Evolutionary conservation across 331 rosid species (phyloP), one percentile per base, ranked within the genome.

Genomic region (Spiraea crenata): DNA sequence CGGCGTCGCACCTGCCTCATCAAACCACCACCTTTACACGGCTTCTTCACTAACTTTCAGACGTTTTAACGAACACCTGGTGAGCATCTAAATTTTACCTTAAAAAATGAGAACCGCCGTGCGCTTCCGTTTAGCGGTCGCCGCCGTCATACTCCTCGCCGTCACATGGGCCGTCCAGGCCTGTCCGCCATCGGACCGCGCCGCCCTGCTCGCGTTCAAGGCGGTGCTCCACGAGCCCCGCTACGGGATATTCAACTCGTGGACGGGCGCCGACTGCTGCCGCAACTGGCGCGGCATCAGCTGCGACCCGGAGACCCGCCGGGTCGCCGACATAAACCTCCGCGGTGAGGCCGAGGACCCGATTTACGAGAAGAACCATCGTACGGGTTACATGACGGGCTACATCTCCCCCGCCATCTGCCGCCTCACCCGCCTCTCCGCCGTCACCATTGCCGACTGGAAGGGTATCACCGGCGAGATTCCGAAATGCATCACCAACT

Each of bases 311-410:
- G 79, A 47, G 6, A 72, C 84, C 45, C 82, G 60, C 34, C 85
- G 83, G 14, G 98, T 95, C 62, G 96, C 95, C 17, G 99, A 95
- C 41, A 91, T 95, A 55, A 95, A 50, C 77, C 96, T 95, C 74
- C 92, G 96, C 0, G 98, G 98, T 9, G 96, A 87, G 75, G 77
- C 97, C 13, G 90, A 91, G 51, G 96, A 91, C 31, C 92, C 89
- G 3, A 71, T 89, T 46, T 89, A 82, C 80, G 55, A 82, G 60
- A 73, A 66, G 17, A 80, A 84, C 0, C 85, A 81, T 76, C 90
- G 90, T 15, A 82, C 96, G 17, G 99, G 98, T 12, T 82, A 77
- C 85, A 95, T 95, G 99, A 87, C 96, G 70, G 98, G 99, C 0
- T 59, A n/a, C 34, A 89, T 95, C 76, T 91, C 98, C 0, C 96